phyloP scores from a whole-genome alignment of 768 basidiomycete species.

The Mycena pura region DNA sequence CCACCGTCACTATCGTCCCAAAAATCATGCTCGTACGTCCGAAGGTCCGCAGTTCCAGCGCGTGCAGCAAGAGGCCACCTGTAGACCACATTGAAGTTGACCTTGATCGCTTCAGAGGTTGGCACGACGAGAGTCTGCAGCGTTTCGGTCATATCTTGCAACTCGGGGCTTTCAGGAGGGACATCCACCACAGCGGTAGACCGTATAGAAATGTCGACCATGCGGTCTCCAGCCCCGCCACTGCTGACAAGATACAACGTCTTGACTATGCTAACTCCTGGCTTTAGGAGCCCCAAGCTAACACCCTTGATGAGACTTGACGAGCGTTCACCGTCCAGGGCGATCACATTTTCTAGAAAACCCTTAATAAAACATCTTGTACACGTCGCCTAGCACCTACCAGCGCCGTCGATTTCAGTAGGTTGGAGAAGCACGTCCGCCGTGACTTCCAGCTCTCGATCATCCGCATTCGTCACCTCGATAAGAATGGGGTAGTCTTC shows the following conservation, averaged over 20 bases:
- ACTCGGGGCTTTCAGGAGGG: slow-evolving; percentile 30
- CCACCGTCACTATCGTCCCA: slow-evolving; percentile 60
- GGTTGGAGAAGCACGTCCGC: slow-evolving; percentile 85
- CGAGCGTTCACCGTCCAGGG: slow-evolving; percentile 68
- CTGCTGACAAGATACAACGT: slow-evolving; percentile 67
- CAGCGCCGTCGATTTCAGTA: slow-evolving; percentile 72
- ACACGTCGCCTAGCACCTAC: slow-evolving; percentile 47
- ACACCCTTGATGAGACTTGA: slow-evolving; percentile 78
- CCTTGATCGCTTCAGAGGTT: slow-evolving; percentile 65
- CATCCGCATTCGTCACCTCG: slow-evolving; percentile 74
- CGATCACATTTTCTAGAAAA: slow-evolving; percentile 62
- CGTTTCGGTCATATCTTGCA: slow-evolving; percentile 59
- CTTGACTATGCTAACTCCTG: slow-evolving; percentile 64
- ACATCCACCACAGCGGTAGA: slow-evolving; percentile 32
- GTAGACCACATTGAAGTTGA: slow-evolving; percentile 62
- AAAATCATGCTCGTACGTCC: slow-evolving; percentile 56
- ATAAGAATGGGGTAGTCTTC: slow-evolving; percentile 81
- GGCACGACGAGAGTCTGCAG: slow-evolving; percentile 72
- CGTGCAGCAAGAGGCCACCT: slow-evolving; percentile 47
- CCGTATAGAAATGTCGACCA: slow-evolving; percentile 82
- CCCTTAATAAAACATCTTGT: neutral
- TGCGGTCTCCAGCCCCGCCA: slow-evolving; percentile 72
- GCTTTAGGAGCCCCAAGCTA: slow-evolving; percentile 64
- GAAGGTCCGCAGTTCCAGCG: slow-evolving; percentile 59
- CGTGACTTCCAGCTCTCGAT: slow-evolving; percentile 67